Evolutionary conservation across 1,139 yeast genomes (phyloP).

Genomic region (Spencermartinsiella ligniputridi): DNA sequence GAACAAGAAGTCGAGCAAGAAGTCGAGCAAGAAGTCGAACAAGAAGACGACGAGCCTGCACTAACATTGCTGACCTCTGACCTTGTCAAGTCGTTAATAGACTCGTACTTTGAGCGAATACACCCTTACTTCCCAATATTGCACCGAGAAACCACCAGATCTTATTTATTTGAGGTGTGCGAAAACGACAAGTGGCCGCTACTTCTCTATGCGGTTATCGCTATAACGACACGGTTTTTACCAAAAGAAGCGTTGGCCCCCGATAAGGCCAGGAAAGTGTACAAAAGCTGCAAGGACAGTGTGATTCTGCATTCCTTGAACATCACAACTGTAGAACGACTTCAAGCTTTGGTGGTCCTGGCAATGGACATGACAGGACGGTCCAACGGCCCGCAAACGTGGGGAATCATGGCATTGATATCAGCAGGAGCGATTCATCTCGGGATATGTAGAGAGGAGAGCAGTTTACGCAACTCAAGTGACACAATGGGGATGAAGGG

Average conservation of each 20-base stretch:
- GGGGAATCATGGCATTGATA: conserved; percentile 22
- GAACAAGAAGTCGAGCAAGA: neutral
- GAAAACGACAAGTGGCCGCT: conserved; percentile 15
- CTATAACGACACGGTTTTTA: conserved; percentile 19
- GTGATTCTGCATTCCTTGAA: conserved; percentile 19
- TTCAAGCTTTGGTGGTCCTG: conserved; percentile 21
- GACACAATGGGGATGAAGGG: conserved; percentile 7
- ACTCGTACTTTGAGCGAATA: conserved; percentile 17
- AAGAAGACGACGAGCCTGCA: neutral
- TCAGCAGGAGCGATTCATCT: conserved; percentile 21
- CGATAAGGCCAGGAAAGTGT: conserved; percentile 10
- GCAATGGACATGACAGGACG: conserved; percentile 22
- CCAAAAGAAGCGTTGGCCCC: conserved; percentile 12
- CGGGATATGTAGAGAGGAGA: conserved; percentile 16
- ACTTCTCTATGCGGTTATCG: conserved; percentile 17
- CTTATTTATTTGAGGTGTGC: conserved; percentile 1
- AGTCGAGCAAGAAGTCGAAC: neutral
- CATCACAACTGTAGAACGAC: conserved; percentile 18
- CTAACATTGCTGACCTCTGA: neutral
- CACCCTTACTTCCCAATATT: conserved; percentile 23
- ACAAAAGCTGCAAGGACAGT: conserved; percentile 19
- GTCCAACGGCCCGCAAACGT: conserved; percentile 24
- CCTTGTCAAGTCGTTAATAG: conserved; percentile 10
- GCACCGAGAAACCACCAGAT: conserved; percentile 13
- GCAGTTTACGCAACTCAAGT: neutral